phyloP scores from a whole-genome alignment of 2,329 filamentous ascomycete genomes.

The Orbilia blumenaviensis region DNA sequence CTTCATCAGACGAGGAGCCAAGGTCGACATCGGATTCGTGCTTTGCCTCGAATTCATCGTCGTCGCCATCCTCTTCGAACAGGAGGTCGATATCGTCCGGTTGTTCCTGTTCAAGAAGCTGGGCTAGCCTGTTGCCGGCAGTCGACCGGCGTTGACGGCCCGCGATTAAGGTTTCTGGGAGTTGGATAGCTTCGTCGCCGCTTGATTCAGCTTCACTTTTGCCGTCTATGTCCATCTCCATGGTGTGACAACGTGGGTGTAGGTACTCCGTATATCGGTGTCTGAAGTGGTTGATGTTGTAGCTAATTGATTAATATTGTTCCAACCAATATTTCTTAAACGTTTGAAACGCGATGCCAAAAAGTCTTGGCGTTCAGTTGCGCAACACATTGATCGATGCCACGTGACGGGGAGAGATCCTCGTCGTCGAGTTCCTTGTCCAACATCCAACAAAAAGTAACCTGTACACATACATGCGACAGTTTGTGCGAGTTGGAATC shows the following conservation, averaged over 20 bases:
- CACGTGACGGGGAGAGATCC: no score
- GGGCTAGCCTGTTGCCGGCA: slow-evolving; percentile 83
- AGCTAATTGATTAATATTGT: background rate
- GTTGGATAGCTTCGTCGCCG: slow-evolving; percentile 2
- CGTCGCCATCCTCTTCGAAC: slow-evolving; percentile 75
- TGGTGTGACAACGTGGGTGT: background rate
- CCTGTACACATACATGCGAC: no score
- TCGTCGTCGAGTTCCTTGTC: background rate
- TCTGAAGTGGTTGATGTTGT: background rate
- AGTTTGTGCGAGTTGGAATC: background rate
- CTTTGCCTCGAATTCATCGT: slow-evolving; percentile 75
- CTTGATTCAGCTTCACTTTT: slow-evolving; percentile 37
- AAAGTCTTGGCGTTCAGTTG: slow-evolving; percentile 2
- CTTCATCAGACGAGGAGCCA: slow-evolving; percentile 84
- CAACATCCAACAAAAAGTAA: background rate
- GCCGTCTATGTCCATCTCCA: slow-evolving; percentile 40
- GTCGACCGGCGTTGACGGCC: slow-evolving; percentile 79
- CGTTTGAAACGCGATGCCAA: slow-evolving; percentile 22
- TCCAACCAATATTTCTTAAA: background rate
- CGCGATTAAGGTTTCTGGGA: slow-evolving; percentile 75
- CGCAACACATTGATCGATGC: background rate
- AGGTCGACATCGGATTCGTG: slow-evolving; percentile 80
- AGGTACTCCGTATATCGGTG: background rate
- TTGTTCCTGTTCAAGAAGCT: slow-evolving; percentile 77
- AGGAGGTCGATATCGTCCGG: slow-evolving; percentile 73